Base-by-base conservation (phyloP, 2,329 filamentous ascomycete species). In the Zasmidium citrigriseum region DNA sequence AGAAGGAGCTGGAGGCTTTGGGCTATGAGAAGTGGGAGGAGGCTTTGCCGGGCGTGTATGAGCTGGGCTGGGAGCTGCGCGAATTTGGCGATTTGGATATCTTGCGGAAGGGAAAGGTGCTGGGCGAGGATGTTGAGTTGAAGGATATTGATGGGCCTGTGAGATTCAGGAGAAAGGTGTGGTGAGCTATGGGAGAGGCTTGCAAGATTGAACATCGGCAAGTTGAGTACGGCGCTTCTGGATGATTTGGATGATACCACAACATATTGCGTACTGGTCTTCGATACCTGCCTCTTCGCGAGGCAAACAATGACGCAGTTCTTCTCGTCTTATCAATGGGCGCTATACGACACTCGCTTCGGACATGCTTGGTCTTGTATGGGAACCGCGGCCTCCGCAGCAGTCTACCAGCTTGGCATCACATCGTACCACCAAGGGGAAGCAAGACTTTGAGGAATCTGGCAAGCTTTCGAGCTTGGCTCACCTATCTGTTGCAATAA, bases 81-180 rank as follows among this genome's bases (percentile, higher is more conserved):
- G 75, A 75, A 41, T 57, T 71, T n/a, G 77, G 77, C 3, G 69
- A 79, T 54, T 74, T 82, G 11, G 78, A 82, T 59, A 71, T 83
- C 4, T 61, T 82, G 61, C 77, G 82, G 60, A 77, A 75, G 54
- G 79, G 80, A 3, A 66, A 75, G 47, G 72, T 79, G 7, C 57
- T 81, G 20, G 62, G 60, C 9, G 61, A 68, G 9, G 70, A 68
- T 20, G 64, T 67, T n/a, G 65, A 71, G 0, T 56, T 77, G 20
- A 67, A 72, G 20, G 73, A 79, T 46, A 66, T 81, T 34, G 73
- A 69, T 60, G 80, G 80, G 9, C 78, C 79, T 7, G 79, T 83
- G 21, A 64, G 68, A 74, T 60, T 74, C 75, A 44, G 73, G 71
- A 61, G 67, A 59, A 59, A 55, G 46, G 55, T 44, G 44, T 64